Percentiles rank a stretch among this genome's conserved stretches.
Conservation (phyloP, 1,284 basidiomycete species). For the Moesziomyces sp. region DNA sequence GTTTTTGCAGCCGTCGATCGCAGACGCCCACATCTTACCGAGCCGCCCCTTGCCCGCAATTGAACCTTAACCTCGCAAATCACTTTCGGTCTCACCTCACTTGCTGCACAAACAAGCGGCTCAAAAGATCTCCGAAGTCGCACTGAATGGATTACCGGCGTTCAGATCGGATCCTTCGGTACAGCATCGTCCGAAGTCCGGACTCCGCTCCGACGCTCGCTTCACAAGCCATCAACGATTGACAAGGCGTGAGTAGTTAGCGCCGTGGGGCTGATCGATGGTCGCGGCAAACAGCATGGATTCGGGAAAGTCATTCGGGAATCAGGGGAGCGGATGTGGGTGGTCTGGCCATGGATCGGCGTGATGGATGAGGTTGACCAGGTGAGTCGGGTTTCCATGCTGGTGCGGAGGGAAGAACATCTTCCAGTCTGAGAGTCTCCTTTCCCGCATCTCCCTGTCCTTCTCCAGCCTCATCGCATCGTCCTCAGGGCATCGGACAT, state of each 20-base stretch:
- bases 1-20: neutral
- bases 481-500: neutral
- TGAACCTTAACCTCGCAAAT: neutral
- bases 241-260: no score
- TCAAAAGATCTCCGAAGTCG: neutral
- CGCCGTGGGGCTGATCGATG: neutral
- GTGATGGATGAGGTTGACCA: conserved; percentile 30
- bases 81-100: neutral
- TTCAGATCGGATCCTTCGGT: no score
- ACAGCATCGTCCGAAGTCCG: no score
- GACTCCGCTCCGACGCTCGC: no score
- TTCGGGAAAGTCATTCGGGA: neutral
- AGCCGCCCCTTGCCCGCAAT: neutral
- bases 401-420: conserved; percentile 36
- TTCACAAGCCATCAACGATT: no score
- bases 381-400: conserved; percentile 14
- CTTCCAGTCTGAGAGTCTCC: conserved; percentile 18
- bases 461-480: neutral
- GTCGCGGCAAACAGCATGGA: neutral
- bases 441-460: conserved; percentile 4
- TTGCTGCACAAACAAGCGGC: neutral
- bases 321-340: conserved; percentile 18
- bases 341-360: conserved; percentile 38
- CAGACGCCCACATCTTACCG: no score
- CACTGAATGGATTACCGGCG: neutral